Evolutionary conservation across 148 eudicot species (phyloP).

Genomic region (Nepenthes mirabilis): DNA sequence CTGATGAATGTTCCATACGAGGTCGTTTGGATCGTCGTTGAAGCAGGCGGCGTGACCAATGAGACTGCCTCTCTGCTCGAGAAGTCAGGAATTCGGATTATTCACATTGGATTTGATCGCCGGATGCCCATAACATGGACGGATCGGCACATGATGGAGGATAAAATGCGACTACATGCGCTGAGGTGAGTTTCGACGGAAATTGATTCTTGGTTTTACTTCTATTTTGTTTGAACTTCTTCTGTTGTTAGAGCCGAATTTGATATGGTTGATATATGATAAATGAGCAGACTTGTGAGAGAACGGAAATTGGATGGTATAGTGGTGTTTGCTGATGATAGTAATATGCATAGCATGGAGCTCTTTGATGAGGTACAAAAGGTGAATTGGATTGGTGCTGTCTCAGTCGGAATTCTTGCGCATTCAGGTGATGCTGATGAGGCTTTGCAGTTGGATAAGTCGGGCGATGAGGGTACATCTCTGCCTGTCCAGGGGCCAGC

Average conservation of each 20-base stretch:
- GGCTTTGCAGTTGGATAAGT: slow-evolving; percentile 20
- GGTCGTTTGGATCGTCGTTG: slow-evolving; percentile 82
- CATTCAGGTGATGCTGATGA: slow-evolving; percentile 51
- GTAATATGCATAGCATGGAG: slow-evolving; percentile 94
- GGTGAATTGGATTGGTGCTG: slow-evolving; percentile 70
- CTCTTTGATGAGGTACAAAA: slow-evolving; percentile 90
- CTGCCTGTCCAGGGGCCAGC: slow-evolving; percentile 93
- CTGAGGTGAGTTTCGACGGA: slow-evolving; percentile 34
- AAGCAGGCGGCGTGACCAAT: slow-evolving; percentile 69
- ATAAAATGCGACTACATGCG: slow-evolving; percentile 57
- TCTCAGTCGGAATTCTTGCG: slow-evolving; percentile 84
- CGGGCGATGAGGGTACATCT: slow-evolving; percentile 26
- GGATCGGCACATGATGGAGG: slow-evolving; percentile 56
- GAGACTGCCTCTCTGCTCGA: slow-evolving; percentile 62
- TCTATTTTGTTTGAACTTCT: background rate
- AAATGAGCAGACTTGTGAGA: slow-evolving; percentile 62
- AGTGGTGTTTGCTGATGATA: slow-evolving; percentile 93
- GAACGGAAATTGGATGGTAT: slow-evolving; percentile 73
- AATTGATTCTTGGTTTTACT: background rate
- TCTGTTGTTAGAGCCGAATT: slow-evolving; percentile 5
- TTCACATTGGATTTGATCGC: slow-evolving; percentile 56
- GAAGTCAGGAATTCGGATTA: slow-evolving; percentile 35
- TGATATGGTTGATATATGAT: slow-evolving; percentile 7
- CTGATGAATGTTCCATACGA: slow-evolving; percentile 75
- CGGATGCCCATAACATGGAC: slow-evolving; percentile 66